These are phyloP conservation scores for Calcarisporium arbuscula DNA, from an alignment of 2,329 filamentous ascomycete genomes.

Conservation along the genomic window DNA sequence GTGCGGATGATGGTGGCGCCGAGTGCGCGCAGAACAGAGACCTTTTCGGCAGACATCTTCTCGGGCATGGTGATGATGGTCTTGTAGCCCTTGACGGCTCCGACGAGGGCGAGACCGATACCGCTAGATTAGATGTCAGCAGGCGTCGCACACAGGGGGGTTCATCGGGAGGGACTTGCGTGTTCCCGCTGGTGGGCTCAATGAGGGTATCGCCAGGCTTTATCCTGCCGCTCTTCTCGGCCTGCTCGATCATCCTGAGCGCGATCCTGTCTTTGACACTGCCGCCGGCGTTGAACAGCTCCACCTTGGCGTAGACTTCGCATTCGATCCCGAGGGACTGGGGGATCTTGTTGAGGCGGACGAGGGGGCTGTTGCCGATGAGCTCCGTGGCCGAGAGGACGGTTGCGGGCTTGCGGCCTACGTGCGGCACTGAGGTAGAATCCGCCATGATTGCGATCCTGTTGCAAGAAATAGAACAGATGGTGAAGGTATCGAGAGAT, in stretches of 20 bases:
- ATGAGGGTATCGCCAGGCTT: conserved; percentile 97
- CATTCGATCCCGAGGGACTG: conserved; percentile 85
- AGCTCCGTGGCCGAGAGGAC: conserved; percentile 69
- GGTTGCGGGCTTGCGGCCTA: conserved; percentile 26
- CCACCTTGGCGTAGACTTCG: conserved; percentile 84
- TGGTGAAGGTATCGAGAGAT: no score
- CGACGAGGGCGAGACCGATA: conserved; percentile 90
- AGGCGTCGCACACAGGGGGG: neutral
- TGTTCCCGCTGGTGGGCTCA: conserved; percentile 96
- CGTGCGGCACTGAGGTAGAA: conserved; percentile 20
- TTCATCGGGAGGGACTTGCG: conserved; percentile 36
- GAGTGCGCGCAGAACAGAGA: conserved; percentile 85
- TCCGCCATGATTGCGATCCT: conserved; percentile 17
- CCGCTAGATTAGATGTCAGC: conserved; percentile 40
- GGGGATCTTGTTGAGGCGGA: conserved; percentile 87
- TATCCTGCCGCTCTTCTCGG: conserved; percentile 84
- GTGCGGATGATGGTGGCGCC: conserved; percentile 97
- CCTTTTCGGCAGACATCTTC: conserved; percentile 99
- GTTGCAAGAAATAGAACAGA: no score
- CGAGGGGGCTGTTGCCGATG: conserved; percentile 93
- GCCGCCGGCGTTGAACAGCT: conserved; percentile 90
- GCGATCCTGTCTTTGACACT: conserved; percentile 95
- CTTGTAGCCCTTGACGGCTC: conserved; percentile 94
- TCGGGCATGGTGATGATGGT: conserved; percentile 98
- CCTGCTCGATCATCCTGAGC: conserved; percentile 93